phyloP scores from a whole-genome alignment of 73 alveolate genomes.

The Paraurostyla sp. region DNA sequence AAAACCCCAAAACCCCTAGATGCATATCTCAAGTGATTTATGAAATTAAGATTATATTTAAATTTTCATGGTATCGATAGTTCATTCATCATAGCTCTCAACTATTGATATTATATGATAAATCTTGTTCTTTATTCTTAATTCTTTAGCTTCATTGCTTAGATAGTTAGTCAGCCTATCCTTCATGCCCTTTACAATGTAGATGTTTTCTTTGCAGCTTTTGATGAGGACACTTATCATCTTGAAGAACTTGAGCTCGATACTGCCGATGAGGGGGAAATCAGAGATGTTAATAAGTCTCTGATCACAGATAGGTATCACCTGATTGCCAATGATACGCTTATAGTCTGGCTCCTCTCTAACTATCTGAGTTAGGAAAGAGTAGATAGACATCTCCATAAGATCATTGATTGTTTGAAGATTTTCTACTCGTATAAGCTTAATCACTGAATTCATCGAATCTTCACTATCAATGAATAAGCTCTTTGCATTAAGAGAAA shows the following conservation, averaged over 20 bases:
- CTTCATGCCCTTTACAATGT: conserved; percentile 30
- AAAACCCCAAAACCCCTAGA: no score
- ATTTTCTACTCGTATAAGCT: neutral
- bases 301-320: conserved; percentile 22
- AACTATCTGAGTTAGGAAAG: conserved; percentile 57
- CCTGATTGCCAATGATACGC: conserved; percentile 45
- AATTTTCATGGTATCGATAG: no score
- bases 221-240: conserved; percentile 55
- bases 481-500: conserved; percentile 24
- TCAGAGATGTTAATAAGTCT: conserved; percentile 1
- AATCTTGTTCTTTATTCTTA: conserved; percentile 27
- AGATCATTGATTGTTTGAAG: conserved; percentile 2
- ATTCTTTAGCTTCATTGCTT: conserved; percentile 35
- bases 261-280: neutral
- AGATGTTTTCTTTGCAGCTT: conserved; percentile 53
- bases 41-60: no score
- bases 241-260: conserved; percentile 65
- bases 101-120: conserved; percentile 39
- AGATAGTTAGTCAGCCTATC: conserved; percentile 27
- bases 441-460: conserved; percentile 24
- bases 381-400: conserved; percentile 49
- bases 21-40: no score
- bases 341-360: conserved; percentile 66
- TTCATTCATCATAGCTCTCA: conserved; percentile 40
- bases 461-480: neutral